These are phyloP conservation scores for Colletotrichum salicis DNA, from an alignment of 2,329 filamentous ascomycete genomes.

Conservation along the genomic window DNA sequence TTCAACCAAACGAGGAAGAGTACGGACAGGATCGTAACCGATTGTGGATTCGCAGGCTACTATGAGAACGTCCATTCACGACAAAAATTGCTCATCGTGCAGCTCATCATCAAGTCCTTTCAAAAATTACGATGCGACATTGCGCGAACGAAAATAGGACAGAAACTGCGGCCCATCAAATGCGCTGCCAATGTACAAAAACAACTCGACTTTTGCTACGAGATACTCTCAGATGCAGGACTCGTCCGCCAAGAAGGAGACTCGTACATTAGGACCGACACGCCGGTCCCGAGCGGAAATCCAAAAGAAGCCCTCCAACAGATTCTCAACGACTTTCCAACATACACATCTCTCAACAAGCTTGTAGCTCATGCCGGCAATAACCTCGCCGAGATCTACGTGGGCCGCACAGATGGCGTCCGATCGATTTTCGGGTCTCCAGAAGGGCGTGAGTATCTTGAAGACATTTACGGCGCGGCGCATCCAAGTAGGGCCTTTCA, in stretches of 20 bases:
- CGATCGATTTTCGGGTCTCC: conserved; percentile 19
- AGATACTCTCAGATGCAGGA: conserved; percentile 4
- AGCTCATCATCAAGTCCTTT: conserved; percentile 8
- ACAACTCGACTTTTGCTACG: conserved; percentile 20
- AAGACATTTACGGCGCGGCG: conserved; percentile 20
- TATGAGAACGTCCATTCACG: conserved; percentile 12
- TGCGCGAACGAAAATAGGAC: conserved; percentile 2
- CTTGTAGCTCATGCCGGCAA: conserved; percentile 7
- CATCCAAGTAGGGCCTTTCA: conserved; percentile 28
- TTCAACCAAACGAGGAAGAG: not conserved
- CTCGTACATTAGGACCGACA: not conserved
- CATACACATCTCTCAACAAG: conserved; percentile 11
- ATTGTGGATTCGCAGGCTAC: conserved; percentile 16
- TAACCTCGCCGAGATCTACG: conserved; percentile 14
- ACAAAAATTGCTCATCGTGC: conserved; percentile 1
- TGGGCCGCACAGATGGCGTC: conserved; percentile 12
- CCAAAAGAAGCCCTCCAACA: not conserved
- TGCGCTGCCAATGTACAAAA: not conserved
- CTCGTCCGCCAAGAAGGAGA: conserved; percentile 9
- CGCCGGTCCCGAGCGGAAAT: not conserved
- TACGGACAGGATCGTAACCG: conserved; percentile 14
- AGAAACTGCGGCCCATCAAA: conserved; percentile 14
- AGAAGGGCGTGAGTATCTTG: conserved; percentile 19
- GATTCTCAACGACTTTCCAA: conserved; percentile 8
- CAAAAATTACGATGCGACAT: conserved; percentile 22